Evolutionary conservation across 164 flowering plant species (phyloP), one percentile per base, ranked within the genome.

Genomic region (Piper longum): DNA sequence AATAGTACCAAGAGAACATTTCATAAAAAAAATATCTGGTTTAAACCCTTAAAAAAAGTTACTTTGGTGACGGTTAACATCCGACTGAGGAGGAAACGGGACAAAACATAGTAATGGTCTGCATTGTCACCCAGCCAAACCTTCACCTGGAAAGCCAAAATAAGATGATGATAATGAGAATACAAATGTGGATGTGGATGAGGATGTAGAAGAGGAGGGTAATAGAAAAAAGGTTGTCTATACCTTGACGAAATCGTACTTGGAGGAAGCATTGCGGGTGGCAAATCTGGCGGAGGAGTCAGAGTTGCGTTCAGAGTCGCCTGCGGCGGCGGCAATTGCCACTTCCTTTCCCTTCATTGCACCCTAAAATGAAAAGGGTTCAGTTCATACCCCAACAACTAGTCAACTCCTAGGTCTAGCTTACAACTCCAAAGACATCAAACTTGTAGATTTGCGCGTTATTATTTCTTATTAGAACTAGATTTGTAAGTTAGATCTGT

Each of bases 211-310:
- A 40, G 16, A n/a, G 11, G 7, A n/a, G 17, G 19, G 4, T 13
- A 40, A 19, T 19, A 64, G 19, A 26, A 51, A 36, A 54, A 44
- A 26, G 64, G 1, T 17, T 9, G 52, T 26, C 36, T 26, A 26
- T 64, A 93, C 97, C 97, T 93, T 89, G 71, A 93, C 97, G 72
- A 93, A 93, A 71, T 93, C 98, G 82, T 93, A 93, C 78, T 90
- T 88, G 68, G 98, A 93, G 51, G 96, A 84, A 72, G 89, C 84
- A 62, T 85, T 93, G 41, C 97, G 82, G 44, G 89, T 40, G 42
- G 88, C 72, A 61, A 77, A 72, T 39, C 77, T 74, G 48, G 66
- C 69, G 36, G 36, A 17, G 60, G 62, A 70, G n/a, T 57, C 73
- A 2, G 45, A 40, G 63, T 61, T 58, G 17, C 63, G 69, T 3